Base-by-base conservation (phyloP, 2,329 filamentous ascomycete genomes). In the Tolypocladium amazonense region DNA sequence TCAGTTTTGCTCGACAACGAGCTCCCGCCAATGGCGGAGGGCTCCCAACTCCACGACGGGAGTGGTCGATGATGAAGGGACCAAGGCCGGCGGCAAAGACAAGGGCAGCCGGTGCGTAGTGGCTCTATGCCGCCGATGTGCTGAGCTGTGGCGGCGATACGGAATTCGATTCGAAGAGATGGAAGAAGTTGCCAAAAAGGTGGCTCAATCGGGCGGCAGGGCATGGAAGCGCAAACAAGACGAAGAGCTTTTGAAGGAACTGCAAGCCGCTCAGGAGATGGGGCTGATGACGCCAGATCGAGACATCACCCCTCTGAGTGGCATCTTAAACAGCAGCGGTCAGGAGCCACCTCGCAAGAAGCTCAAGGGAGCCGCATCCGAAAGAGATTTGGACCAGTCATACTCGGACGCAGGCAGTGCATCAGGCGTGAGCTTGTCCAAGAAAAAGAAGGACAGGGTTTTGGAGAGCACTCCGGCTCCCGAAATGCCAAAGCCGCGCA, bases 151-250 rank as follows among this genome's bases (percentile, higher is more conserved):
- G 94, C 88, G 94, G 56, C 90, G 93, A 64, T 99, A 99, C 73
- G 93, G 88, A 20, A 91, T 99, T 62, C 90, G 95, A 65, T 99
- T 91, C 86, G 94, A 97, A 73, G 90, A 96, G 65, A 83, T 92
- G 18, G 94, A 97, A 50, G 93, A 97, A 67, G 84, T 96, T 43
- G 85, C 88, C 45, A 96, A 92, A 76, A 96, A 96, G 76, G 86
- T 95, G 50, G 84, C 87, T 1, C 85, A 88, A 64, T 85, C 87
- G 54, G 90, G 91, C 52, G 89, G 89, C 54, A 88, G 90, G 66
- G 88, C 89, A 5, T 92, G 88, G 85, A 95, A 94, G 76, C 86
- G 90, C 61, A 90, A 89, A 70, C 87, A 96, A 60, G 94, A 99
- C 64, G 93, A 97, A 71, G 94, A 97, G 70, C 79, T 97, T 18